These are phyloP conservation scores for Cylindricascospora bacillispora DNA, from an alignment of 1,139 yeast genomes.

Conservation along the genomic window DNA sequence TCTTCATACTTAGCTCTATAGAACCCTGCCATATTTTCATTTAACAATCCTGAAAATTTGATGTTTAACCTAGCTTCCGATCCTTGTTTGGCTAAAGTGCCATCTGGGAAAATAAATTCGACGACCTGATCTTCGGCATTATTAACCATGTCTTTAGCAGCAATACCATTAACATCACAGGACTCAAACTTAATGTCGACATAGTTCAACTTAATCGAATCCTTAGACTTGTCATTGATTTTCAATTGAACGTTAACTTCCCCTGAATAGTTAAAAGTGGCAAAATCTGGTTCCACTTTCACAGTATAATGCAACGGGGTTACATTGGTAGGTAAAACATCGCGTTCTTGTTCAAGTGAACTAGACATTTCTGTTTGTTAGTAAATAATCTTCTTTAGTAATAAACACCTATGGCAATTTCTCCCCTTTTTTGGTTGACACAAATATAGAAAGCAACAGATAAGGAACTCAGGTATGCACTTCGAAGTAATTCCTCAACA, in stretches of 20 bases:
- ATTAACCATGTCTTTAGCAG: constrained; percentile 25
- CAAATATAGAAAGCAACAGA: too few species aligned
- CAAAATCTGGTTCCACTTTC: constrained; percentile 61
- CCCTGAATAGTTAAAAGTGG: constrained; percentile 60
- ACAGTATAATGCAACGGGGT: constrained; percentile 61
- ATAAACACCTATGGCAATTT: too few species aligned
- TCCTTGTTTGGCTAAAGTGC: constrained; percentile 30
- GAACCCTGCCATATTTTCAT: constrained; percentile 70
- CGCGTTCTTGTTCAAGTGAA: constrained; percentile 25
- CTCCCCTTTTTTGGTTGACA: too few species aligned
- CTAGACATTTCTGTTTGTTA: background rate
- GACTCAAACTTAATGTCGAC: constrained; percentile 50
- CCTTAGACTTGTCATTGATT: constrained; percentile 34
- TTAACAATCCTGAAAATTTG: constrained; percentile 56
- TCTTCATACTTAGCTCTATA: constrained; percentile 65
- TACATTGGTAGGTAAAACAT: constrained; percentile 61
- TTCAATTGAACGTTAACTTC: constrained; percentile 49
- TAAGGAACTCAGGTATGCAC: too few species aligned
- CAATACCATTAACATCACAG: constrained; percentile 33
- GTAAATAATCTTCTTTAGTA: too few species aligned
- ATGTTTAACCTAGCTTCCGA: constrained; percentile 35
- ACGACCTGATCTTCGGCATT: constrained; percentile 52
- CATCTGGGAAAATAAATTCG: constrained; percentile 41
- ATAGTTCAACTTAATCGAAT: constrained; percentile 35
- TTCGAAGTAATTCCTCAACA: too few species aligned